Base-by-base conservation (phyloP, 371 early-diverging fungal species). In the Mucor plumbeus region DNA sequence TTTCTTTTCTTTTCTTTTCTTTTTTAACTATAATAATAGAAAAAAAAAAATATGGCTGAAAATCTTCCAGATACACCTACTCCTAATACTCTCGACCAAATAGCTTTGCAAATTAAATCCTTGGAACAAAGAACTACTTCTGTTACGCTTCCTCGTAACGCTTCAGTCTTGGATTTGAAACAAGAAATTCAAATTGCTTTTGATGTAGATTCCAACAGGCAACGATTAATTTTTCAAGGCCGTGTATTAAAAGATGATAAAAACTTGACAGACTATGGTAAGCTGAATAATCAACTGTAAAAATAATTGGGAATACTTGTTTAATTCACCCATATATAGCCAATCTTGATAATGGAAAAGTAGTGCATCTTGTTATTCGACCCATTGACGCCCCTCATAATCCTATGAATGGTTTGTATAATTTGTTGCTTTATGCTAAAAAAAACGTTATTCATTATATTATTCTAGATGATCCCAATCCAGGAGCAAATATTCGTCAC, bases 221-320 rank as follows among this genome's bases (percentile, higher is more conserved):
- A 88, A 55, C 84, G 88, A 8, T 68, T 88, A 55, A 88, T 88
- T 64, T 88, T 85, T 58, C 86, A 85, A 68, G 88, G 88, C 57
- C 76, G 81, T 62, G 84, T 88, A 1, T 74, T 88, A 38, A 84
- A 79, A 55, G 87, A 88, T 60, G 87, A 84, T 50, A 83, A 86
- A 43, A 61, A 67, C 14, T 61, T 88, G 60, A 65, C 78, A 2
- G 86, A 88, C 43, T 88, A 88, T 72, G 84, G 88, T 88, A 84
- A 65, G 33, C 13, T 54, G 9, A 10, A n/a, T n/a, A n/a, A n/a
- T n/a, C 3, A 26, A 26, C 26, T 26, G 26, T 26, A 3, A 26
- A 26, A 26, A 26, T 26, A 26, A 3, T 3, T 26, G 26, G 26
- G 26, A 26, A 3, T 26, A 26, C 26, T 1, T 26, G 26, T 26